Evolutionary conservation across 2,329 filamentous ascomycete genomes (phyloP).

Genomic region (Colletotrichum trifolii): DNA sequence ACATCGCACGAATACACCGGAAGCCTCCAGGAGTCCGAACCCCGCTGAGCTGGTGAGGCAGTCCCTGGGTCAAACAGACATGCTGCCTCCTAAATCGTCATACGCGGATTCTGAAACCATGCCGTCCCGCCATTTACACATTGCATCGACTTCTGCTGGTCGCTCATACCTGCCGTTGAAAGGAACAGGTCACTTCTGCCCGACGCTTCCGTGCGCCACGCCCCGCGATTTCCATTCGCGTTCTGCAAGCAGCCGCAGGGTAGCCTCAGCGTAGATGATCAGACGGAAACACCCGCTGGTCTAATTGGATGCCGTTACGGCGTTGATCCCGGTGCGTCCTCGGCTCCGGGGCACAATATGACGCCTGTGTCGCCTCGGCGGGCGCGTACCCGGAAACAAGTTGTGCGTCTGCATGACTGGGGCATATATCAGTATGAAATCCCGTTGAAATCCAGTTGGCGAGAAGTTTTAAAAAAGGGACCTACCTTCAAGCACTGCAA

Average conservation of each 20-base stretch:
- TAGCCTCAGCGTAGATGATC: constrained; percentile 1
- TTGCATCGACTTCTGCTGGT: constrained; percentile 1
- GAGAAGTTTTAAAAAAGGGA: neutral
- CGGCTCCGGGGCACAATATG: constrained; percentile 5
- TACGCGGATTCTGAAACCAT: constrained; percentile 20
- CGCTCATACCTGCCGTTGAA: constrained; percentile 18
- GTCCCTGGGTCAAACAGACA: neutral
- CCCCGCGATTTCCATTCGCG: neutral
- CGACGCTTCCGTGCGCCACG: neutral
- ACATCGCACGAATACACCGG: constrained; percentile 3
- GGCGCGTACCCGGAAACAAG: constrained; percentile 14
- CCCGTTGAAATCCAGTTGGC: neutral
- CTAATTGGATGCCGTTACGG: constrained; percentile 21
- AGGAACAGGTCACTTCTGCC: neutral
- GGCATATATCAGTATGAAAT: constrained; percentile 3
- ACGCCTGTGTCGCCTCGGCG: constrained; percentile 7
- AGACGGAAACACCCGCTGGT: constrained; percentile 8
- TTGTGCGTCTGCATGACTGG: constrained; percentile 7
- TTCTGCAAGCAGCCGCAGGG: neutral
- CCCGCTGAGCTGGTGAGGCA: neutral
- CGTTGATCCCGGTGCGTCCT: constrained; percentile 7
- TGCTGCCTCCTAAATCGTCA: constrained; percentile 1
- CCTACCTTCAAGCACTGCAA: neutral
- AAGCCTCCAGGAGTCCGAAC: constrained; percentile 14
- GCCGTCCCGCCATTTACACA: constrained; percentile 20